Conservation (phyloP, 2,329 filamentous ascomycete genomes). For the Fusarium nelsonii region DNA sequence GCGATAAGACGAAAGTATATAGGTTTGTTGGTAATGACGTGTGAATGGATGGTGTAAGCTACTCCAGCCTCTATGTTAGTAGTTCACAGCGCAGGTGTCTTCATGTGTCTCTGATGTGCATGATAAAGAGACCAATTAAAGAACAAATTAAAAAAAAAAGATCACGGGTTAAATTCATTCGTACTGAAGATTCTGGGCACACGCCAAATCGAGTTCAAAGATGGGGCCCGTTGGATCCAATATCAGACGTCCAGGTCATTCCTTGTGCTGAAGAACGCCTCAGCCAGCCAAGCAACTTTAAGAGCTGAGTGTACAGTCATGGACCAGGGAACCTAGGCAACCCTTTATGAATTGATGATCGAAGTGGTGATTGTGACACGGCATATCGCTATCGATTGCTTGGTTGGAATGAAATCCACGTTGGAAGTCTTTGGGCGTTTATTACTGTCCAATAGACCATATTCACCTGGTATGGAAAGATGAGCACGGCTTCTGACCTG, state of each 20-base stretch:
- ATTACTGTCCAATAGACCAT: slow-evolving; percentile 18
- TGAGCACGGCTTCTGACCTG: background rate
- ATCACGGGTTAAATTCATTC: background rate
- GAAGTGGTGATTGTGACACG: slow-evolving; percentile 4
- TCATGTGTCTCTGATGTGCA: background rate
- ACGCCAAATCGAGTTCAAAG: background rate
- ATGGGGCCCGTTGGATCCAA: background rate
- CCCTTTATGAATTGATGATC: slow-evolving; percentile 2
- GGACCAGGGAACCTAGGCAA: slow-evolving; percentile 35
- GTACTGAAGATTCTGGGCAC: background rate
- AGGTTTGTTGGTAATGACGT: background rate
- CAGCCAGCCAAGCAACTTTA: slow-evolving; percentile 3
- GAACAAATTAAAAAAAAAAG: background rate
- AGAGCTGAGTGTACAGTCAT: slow-evolving; percentile 20
- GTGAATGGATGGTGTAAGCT: background rate
- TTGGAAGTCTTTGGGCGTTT: slow-evolving; percentile 19
- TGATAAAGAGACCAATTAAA: background rate
- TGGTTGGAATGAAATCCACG: slow-evolving; percentile 30
- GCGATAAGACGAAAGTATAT: too few relatives aligned
- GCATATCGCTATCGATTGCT: slow-evolving; percentile 7
- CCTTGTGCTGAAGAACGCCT: slow-evolving; percentile 23
- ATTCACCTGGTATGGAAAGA: slow-evolving; percentile 25
- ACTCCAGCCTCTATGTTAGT: background rate
- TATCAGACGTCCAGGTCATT: background rate
- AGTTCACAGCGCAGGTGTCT: too few relatives aligned